Percentiles rank a stretch among this genome's conserved stretches.
phyloP scores from a whole-genome alignment of 2,329 filamentous ascomycete genomes.

The Knufia petricola region DNA sequence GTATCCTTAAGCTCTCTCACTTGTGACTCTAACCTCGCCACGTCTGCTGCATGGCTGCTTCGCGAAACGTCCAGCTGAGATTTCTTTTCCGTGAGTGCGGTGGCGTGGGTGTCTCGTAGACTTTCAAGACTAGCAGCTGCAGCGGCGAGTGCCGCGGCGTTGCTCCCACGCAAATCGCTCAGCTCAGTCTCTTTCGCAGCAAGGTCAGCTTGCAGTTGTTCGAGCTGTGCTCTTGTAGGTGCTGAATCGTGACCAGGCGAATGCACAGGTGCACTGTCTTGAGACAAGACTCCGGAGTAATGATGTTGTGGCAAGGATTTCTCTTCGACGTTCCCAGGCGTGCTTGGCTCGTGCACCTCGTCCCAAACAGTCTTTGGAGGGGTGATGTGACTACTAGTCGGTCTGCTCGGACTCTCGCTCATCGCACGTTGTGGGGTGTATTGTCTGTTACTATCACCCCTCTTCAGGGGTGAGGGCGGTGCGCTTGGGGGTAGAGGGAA shows the following conservation, averaged over 20 bases:
- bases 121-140: neutral
- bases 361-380: constrained; percentile 36
- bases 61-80: constrained; percentile 1
- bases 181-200: constrained; percentile 17
- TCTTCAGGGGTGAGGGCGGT: constrained; percentile 20
- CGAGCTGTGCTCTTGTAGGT: neutral
- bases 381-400: constrained; percentile 27
- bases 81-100: neutral
- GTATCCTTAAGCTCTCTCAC: neutral
- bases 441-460: constrained; percentile 35
- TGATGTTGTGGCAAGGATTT: constrained; percentile 11
- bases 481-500: constrained; percentile 23
- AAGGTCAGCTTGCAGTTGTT: constrained; percentile 12
- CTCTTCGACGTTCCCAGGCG: constrained; percentile 13
- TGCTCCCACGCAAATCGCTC: neutral
- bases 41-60: neutral
- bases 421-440: constrained; percentile 32
- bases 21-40: neutral
- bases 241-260: constrained; percentile 12
- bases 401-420: constrained; percentile 24
- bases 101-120: neutral
- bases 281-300: constrained; percentile 26
- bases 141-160: neutral
- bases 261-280: constrained; percentile 16
- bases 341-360: constrained; percentile 32